A percentile compares a stretch with the other conserved stretches of the same genome.
These are phyloP conservation scores for Elasticomyces elasticus DNA, from an alignment of 495 filamentous ascomycete species.

Conservation along the genomic window DNA sequence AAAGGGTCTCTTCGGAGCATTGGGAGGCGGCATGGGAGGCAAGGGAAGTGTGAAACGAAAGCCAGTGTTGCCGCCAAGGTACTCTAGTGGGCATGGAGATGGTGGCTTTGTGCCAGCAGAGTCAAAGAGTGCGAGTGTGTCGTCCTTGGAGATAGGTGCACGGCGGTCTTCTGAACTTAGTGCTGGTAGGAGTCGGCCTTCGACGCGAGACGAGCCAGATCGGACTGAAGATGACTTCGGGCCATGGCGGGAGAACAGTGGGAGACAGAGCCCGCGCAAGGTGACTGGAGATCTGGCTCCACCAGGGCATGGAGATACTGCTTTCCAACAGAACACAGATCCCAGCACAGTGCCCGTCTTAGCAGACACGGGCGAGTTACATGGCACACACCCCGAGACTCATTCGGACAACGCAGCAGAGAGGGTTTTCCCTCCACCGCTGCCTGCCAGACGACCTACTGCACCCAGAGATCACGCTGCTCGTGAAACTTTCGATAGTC, in stretches of 20 bases:
- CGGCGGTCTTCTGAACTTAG: neutral
- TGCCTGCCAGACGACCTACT: too few relatives aligned
- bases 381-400: too few relatives aligned
- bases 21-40: neutral
- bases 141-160: neutral
- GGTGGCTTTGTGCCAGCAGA: neutral
- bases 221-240: conserved; percentile 15
- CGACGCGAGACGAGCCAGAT: neutral
- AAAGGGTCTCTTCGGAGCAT: neutral
- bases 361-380: too few relatives aligned
- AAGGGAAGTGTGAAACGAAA: conserved; percentile 9
- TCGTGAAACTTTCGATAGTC: too few relatives aligned
- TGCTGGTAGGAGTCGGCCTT: neutral
- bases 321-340: neutral
- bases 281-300: neutral
- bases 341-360: neutral
- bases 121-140: neutral
- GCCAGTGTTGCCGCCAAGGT: conserved; percentile 11
- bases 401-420: too few relatives aligned
- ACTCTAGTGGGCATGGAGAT: neutral
- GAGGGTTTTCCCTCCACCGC: too few relatives aligned
- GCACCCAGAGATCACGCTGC: too few relatives aligned
- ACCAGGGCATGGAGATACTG: neutral
- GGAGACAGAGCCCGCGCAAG: neutral
- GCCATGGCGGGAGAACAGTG: conserved; percentile 18